Evolutionary conservation across 192 early-diverging fungal species (phyloP), one percentile per base, ranked within the genome.

Genomic region (Coemansia sp.): DNA sequence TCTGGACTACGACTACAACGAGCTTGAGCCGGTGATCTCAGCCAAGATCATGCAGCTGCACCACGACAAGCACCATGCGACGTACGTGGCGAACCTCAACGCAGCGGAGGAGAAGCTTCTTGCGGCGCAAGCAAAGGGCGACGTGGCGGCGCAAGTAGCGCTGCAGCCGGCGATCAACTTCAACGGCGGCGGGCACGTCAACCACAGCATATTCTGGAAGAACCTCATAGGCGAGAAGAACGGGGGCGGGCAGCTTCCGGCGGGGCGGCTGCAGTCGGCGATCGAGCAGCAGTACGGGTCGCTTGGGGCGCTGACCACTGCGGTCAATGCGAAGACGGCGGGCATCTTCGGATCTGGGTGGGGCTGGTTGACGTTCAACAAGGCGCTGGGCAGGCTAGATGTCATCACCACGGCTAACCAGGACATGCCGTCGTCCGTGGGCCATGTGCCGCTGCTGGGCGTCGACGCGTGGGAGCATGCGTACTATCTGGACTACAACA

Each of bases 381-480:
- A 90, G 73, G 76, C 69, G 11, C 82, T 82, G 61, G 89, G 91
- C 73, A 76, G 82, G 57, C 66, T 98, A 40, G 93, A 95, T 65
- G 93, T 98, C 59, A 87, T 87, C 19, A 93, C 92, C 19, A 92
- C 92, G 29, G 61, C 89, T 45, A 96, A 96, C 86, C 96, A 98
- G 85, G 93, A 96, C 35, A 83, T 75, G 68, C 65, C 76, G 5
- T 58, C 73, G 45, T 76, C 75, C 20, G 74, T 86, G 59, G 87
- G 84, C 17, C 86, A 90, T 64, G 79, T 89, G 35, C 96, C 96
- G 33, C 74, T 98, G 32, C 84, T 98, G 54, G 96, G 93, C 29
- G 78, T 96, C 64, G 96, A 98, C 75, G 94, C 94, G 11, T 95
- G 93, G 95, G 95, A 95, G 78, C 95, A 97, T 59, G 94, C 96